phyloP scores from a whole-genome alignment of 2,329 filamentous ascomycete species.

The Whalleya microplaca region DNA sequence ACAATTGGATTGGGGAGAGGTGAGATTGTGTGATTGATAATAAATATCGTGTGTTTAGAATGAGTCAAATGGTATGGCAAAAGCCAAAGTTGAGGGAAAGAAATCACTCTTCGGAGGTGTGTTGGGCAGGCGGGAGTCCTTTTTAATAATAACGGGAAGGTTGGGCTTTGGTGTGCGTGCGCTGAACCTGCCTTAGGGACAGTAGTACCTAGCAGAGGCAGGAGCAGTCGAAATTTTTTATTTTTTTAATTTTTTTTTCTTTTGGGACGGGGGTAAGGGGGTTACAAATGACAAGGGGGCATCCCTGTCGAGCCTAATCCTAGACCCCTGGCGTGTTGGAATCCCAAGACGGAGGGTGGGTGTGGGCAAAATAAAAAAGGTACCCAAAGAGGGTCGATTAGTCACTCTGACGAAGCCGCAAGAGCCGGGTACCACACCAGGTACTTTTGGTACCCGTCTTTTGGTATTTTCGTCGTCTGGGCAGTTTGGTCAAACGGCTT shows the following conservation, averaged over 20 bases:
- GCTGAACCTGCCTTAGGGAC: no score
- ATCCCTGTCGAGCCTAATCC: constrained; percentile 20
- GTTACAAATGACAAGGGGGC: constrained; percentile 8
- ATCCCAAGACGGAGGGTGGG: constrained; percentile 1
- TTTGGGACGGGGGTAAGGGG: constrained; percentile 14
- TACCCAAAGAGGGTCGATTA: not conserved
- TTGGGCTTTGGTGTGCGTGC: not conserved
- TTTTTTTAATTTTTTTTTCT: constrained; percentile 13
- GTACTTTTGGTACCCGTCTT: not conserved
- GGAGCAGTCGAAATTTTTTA: constrained; percentile 13
- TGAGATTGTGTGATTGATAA: not conserved
- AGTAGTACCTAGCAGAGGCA: no score
- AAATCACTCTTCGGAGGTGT: constrained; percentile 19
- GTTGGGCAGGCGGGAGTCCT: constrained; percentile 31
- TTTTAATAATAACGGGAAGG: constrained; percentile 32
- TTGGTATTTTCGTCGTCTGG: no score
- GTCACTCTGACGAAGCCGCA: not conserved
- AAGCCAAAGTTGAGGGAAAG: constrained; percentile 37
- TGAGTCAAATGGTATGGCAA: constrained; percentile 33
- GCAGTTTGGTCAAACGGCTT: no score
- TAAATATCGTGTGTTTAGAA: constrained; percentile 22
- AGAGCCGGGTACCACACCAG: not conserved
- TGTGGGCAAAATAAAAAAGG: not conserved
- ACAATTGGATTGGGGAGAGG: constrained; percentile 10
- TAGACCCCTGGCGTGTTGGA: constrained; percentile 18